Evolutionary conservation across 2,329 filamentous ascomycete genomes (phyloP), one percentile per base, ranked within the genome.

Genomic region (Clonostachys sp.): DNA sequence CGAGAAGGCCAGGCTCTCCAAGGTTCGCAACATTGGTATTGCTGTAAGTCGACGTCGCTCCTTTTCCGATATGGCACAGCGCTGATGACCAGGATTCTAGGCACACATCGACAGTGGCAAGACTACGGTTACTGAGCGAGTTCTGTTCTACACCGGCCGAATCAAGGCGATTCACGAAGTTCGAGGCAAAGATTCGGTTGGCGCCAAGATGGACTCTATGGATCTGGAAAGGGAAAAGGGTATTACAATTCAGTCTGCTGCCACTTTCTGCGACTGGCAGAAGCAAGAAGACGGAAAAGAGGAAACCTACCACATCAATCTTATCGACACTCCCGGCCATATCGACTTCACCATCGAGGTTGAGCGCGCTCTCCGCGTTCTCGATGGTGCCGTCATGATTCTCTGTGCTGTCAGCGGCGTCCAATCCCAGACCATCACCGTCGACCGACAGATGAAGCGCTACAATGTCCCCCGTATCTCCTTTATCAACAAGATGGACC

Each of bases 201-300:
- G 94, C 55, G 94, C 94, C 51, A 99, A 99, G 76, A 99, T 99
- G 94, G 94, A 99, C 75, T 96, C 91, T 24, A 99, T 99, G 94
- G 94, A 99, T 59, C 77, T 99, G 57, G 94, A 99, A 73, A 81
- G 94, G 69, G 94, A 97, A 68, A 96, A 96, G 75, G 94, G 94
- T 60, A 99, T 99, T 66, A 99, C 94, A 49, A 99, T 99, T 61
- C 92, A 99, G 69, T 97, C 92, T 57, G 94, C 94, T 12, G 94
- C 94, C 20, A 99, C 94, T 1, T 99, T 96, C 67, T 95, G 90
- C 68, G 91, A 99, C 71, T 99, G 94, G 94, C 73, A 87, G 55
- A 96, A 95, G 75, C 85, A 82, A 67, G 85, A 89, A 59, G 73
- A 92, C 54, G 88, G 87, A 55, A 81, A 88, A 62, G 90, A 96